These are phyloP conservation scores for Lodderomyces pseudojiufengensis DNA, from an alignment of 1,139 yeast genomes.

Conservation along the genomic window DNA sequence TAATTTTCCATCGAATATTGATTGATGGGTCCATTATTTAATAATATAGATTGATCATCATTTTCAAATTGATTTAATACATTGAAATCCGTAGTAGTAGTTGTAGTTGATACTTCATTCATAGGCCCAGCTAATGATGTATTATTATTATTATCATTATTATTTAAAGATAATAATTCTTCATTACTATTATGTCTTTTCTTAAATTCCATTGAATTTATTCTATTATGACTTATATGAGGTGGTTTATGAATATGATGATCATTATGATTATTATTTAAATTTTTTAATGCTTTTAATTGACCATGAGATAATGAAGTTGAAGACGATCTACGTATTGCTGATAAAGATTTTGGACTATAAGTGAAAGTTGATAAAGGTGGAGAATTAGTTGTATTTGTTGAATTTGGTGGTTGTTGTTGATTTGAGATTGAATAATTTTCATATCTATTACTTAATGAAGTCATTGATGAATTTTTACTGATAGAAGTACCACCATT, in stretches of 20 bases:
- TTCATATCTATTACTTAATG: constrained; percentile 28
- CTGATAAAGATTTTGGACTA: constrained; percentile 10
- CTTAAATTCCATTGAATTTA: constrained; percentile 5
- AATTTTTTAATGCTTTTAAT: constrained; percentile 22
- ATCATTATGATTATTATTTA: constrained; percentile 2
- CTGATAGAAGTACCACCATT: constrained; percentile 5
- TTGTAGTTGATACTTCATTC: too few relatives aligned
- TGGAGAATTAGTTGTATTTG: constrained; percentile 13
- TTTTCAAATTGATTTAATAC: too few relatives aligned
- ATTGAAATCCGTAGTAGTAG: too few relatives aligned
- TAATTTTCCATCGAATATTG: too few relatives aligned
- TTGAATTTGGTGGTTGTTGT: constrained; percentile 15
- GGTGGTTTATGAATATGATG: constrained; percentile 35
- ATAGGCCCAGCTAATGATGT: too few relatives aligned
- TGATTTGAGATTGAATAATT: constrained; percentile 21
- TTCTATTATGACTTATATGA: constrained; percentile 9
- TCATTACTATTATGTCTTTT: constrained; percentile 1
- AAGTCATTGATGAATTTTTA: constrained; percentile 14
- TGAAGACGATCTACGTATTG: constrained; percentile 18
- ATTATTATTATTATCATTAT: too few relatives aligned
- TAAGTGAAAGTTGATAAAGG: constrained; percentile 11
- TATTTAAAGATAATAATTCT: not conserved
- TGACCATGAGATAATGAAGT: constrained; percentile 13
- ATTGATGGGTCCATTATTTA: too few relatives aligned
- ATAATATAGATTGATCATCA: too few relatives aligned